phyloP scores from a whole-genome alignment of 1,284 basidiomycete genomes.

The Leccinum pachyderme region DNA sequence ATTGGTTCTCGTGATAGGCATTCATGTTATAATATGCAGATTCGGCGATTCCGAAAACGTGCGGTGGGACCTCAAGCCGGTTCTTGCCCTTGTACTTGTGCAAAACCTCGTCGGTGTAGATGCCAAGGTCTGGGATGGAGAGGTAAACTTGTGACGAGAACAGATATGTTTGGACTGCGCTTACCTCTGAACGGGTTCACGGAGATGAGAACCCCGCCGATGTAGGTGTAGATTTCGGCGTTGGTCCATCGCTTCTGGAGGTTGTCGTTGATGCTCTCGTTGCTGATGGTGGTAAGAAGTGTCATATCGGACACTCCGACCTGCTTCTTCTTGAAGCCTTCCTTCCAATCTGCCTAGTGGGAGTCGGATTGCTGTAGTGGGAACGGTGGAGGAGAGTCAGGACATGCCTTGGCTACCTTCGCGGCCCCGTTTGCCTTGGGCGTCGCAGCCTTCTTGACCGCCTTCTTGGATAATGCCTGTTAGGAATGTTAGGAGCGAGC shows the following conservation, averaged over 20 bases:
- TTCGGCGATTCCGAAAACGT: constrained; percentile 98
- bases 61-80: constrained; percentile 94
- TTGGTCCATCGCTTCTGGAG: constrained; percentile 95
- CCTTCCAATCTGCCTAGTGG: constrained; percentile 91
- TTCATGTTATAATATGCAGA: constrained; percentile 99
- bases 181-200: constrained; percentile 96
- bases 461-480: constrained; percentile 89
- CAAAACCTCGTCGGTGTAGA: constrained; percentile 90
- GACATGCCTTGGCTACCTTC: constrained; percentile 73
- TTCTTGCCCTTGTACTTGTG: constrained; percentile 96
- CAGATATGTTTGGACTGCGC: constrained; percentile 24
- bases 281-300: constrained; percentile 93
- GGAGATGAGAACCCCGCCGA: constrained; percentile 95
- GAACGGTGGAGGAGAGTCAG: constrained; percentile 1
- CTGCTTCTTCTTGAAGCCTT: constrained; percentile 97
- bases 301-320: constrained; percentile 99
- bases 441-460: constrained; percentile 79
- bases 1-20: constrained; percentile 99
- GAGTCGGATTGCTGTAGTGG: constrained; percentile 3
- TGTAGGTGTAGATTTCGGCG: constrained; percentile 98
- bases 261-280: constrained; percentile 98
- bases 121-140: constrained; percentile 76
- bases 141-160: neutral
- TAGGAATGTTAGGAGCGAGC: constrained; percentile 6
- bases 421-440: constrained; percentile 54